These are phyloP conservation scores for Pseudomicrostroma phylloplanum DNA, from an alignment of 1,284 basidiomycete genomes.

Conservation along the genomic window DNA sequence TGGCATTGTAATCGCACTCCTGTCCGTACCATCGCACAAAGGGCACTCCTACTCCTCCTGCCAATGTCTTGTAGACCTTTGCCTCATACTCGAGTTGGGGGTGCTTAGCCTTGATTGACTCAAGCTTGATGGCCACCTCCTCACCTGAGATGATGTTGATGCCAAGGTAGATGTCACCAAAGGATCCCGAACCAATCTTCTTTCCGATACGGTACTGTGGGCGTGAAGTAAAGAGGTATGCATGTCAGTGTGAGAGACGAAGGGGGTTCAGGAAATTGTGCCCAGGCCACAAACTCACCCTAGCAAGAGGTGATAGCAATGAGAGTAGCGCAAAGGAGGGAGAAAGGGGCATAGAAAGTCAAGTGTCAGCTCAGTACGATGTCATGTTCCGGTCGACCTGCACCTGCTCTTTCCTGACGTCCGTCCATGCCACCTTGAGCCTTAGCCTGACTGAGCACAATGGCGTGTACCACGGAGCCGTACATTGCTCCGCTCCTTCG, in stretches of 20 bases:
- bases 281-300: too few species aligned
- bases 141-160: conserved; percentile 99
- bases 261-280: not conserved
- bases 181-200: conserved; percentile 99
- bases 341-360: too few species aligned
- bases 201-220: conserved; percentile 74
- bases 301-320: not conserved
- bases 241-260: not conserved
- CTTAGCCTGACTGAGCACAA: too few species aligned
- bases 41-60: conserved; percentile 95
- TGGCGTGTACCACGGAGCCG: too few species aligned
- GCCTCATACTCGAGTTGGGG: conserved; percentile 97
- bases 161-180: conserved; percentile 99
- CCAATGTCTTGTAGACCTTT: conserved; percentile 67
- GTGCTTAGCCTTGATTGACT: conserved; percentile 98
- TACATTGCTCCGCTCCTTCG: too few species aligned
- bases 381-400: too few species aligned
- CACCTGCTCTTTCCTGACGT: too few species aligned
- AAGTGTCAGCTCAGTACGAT: too few species aligned
- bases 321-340: conserved; percentile 2
- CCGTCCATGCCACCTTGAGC: too few species aligned
- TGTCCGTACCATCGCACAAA: conserved; percentile 98
- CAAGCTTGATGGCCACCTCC: conserved; percentile 99
- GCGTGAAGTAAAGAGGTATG: not conserved
- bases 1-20: conserved; percentile 98